Base-by-base conservation (phyloP, 2,329 filamentous ascomycete genomes). In the Bretziella fagacearum region DNA sequence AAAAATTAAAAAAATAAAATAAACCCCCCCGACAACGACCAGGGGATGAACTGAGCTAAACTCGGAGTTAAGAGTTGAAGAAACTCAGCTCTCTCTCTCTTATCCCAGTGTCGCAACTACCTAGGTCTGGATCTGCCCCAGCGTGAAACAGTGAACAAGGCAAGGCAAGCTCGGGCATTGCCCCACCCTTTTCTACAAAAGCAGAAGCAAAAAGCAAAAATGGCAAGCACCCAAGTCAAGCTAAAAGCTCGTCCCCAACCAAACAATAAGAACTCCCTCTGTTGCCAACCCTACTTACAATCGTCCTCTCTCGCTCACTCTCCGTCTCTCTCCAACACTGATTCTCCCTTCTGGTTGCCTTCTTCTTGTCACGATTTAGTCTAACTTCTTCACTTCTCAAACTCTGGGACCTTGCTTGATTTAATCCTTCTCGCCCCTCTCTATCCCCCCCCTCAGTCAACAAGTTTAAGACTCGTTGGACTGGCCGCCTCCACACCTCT, bases 351-450 rank as follows among this genome's bases (percentile, higher is more conserved):
- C 26, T 44, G 17, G 17, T 15, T 29, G 20, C 32, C 15, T 44
- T 29, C 15, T 32, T 22, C 17, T 20, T 27, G 15, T 8, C n/a
- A 6, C 23, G 11, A 7, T 17, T 43, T 27, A 10, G 18, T 43
- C 25, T 18, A 15, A 43, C 29, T 43, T 29, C 40, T 43, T 30
- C 23, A 17, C 29, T 44, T 44, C 25, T 32, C 25, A 29, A 4
- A 44, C 26, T 44, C 26, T 32, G 8, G 23, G 42, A 48, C 40
- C 25, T 43, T 30, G 40, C 40, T 43, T 43, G 40, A 29, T 35
- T 26, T 26, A 40, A 42, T 41, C 46, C 46, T 45, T 46, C 46
- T 48, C 23, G 36, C 35, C 35, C 49, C 46, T 47, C 43, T 23
- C 44, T 44, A 22, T 17, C 20, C 29, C 25, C 22, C 30, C 17